Conservation (phyloP, 148 eudicot species). For the Cornus controversa region DNA sequence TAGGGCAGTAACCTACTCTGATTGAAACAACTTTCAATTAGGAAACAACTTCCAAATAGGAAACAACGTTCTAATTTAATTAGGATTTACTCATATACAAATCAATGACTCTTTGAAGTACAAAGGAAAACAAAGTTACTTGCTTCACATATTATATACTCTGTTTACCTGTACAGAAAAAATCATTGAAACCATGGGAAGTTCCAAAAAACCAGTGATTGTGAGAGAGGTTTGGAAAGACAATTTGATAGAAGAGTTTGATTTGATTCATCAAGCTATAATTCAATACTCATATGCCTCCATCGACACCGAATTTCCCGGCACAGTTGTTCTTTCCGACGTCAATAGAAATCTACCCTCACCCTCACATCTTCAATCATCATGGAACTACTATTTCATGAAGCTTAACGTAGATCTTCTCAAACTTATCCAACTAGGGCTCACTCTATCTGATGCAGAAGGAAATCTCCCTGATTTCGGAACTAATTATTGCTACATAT, state of each 20-base stretch:
- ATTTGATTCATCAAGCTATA: neutral
- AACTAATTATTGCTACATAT: neutral
- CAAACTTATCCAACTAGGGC: slow-evolving; percentile 27
- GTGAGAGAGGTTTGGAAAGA: neutral
- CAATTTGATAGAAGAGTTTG: neutral
- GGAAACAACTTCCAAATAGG: too few relatives aligned
- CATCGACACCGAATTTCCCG: slow-evolving; percentile 2
- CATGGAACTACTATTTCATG: neutral
- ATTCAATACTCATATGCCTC: neutral
- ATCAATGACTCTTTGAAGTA: too few relatives aligned
- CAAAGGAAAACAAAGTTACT: too few relatives aligned
- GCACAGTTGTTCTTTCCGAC: neutral
- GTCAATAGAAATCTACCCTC: neutral
- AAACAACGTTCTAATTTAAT: too few relatives aligned
- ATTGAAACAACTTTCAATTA: too few relatives aligned
- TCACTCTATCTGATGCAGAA: slow-evolving; percentile 19
- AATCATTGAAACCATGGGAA: too few relatives aligned
- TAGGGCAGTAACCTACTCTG: too few relatives aligned
- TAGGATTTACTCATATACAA: too few relatives aligned
- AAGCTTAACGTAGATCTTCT: slow-evolving; percentile 2
- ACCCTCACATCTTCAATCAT: neutral
- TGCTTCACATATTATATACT: too few relatives aligned
- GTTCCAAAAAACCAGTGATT: neutral
- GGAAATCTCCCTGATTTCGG: slow-evolving; percentile 19
- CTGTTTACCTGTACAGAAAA: too few relatives aligned